phyloP scores from a whole-genome alignment of 2,329 filamentous ascomycete genomes.

The Cercospora beticola region DNA sequence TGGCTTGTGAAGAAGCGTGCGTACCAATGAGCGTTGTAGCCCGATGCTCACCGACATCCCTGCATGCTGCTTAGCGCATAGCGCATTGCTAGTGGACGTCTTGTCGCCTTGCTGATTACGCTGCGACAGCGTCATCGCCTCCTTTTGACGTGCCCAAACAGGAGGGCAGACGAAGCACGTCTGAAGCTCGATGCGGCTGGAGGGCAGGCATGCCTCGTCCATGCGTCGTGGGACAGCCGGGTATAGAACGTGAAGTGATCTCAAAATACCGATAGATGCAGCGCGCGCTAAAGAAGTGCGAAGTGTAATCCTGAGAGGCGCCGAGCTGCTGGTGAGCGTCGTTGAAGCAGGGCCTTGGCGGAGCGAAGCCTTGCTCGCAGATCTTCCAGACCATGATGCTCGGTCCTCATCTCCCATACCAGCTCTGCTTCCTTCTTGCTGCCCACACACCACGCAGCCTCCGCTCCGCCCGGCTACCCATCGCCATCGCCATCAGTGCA shows the following conservation, averaged over 20 bases:
- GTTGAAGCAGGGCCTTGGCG: background rate
- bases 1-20: constrained; percentile 7
- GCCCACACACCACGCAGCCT: background rate
- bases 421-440: background rate
- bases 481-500: constrained; percentile 12
- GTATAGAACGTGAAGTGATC: background rate
- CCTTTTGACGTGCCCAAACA: background rate
- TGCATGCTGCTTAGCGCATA: constrained; percentile 3
- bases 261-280: background rate
- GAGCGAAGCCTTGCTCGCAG: background rate
- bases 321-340: background rate
- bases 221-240: background rate
- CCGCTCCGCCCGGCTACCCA: background rate
- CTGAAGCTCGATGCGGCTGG: background rate
- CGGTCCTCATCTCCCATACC: background rate
- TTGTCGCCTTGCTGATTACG: background rate
- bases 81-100: background rate
- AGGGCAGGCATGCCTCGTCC: background rate
- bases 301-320: constrained; percentile 1
- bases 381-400: constrained; percentile 5
- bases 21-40: constrained; percentile 1
- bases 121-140: background rate
- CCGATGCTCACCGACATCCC: constrained; percentile 1
- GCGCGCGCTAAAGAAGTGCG: background rate
- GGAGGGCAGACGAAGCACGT: constrained; percentile 1